Conservation (phyloP, 306 rosid genomes). For the Rosa multiflora region DNA sequence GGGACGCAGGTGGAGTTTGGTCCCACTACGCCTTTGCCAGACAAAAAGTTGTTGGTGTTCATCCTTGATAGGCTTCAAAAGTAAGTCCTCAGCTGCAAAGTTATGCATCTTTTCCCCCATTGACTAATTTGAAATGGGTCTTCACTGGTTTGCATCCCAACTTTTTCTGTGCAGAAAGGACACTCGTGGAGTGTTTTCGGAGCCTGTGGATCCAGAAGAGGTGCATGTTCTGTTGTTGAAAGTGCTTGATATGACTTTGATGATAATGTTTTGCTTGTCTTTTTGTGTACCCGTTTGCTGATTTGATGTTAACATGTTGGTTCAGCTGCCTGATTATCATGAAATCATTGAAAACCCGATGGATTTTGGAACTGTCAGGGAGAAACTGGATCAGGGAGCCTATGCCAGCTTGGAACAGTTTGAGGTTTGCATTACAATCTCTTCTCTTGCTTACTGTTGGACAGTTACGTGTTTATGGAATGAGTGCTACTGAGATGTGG, state of each 20-base stretch:
- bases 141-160: constrained; percentile 30
- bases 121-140: constrained; percentile 12
- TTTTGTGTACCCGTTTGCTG: constrained; percentile 13
- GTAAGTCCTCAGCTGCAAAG: constrained; percentile 45
- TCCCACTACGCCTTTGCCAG: constrained; percentile 99
- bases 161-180: constrained; percentile 72
- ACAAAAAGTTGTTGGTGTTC: constrained; percentile 98
- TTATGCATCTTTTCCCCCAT: constrained; percentile 20
- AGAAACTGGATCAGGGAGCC: constrained; percentile 65
- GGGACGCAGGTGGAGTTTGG: constrained; percentile 86
- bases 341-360: constrained; percentile 71
- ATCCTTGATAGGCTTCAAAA: constrained; percentile 98
- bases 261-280: constrained; percentile 6
- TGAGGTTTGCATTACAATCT: constrained; percentile 59
- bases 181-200: constrained; percentile 86
- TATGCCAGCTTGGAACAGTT: constrained; percentile 68
- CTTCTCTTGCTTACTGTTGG: constrained; percentile 8
- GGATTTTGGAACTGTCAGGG: constrained; percentile 87
- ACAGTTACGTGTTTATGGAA: background rate
- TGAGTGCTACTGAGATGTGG: background rate
- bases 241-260: too few species aligned
- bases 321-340: constrained; percentile 93
- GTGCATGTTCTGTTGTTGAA: constrained; percentile 33
- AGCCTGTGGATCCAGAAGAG: constrained; percentile 96
- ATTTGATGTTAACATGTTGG: constrained; percentile 24